These are phyloP conservation scores for Cucumis cinereus DNA, from an alignment of 306 rosid species.

Conservation along the genomic window DNA sequence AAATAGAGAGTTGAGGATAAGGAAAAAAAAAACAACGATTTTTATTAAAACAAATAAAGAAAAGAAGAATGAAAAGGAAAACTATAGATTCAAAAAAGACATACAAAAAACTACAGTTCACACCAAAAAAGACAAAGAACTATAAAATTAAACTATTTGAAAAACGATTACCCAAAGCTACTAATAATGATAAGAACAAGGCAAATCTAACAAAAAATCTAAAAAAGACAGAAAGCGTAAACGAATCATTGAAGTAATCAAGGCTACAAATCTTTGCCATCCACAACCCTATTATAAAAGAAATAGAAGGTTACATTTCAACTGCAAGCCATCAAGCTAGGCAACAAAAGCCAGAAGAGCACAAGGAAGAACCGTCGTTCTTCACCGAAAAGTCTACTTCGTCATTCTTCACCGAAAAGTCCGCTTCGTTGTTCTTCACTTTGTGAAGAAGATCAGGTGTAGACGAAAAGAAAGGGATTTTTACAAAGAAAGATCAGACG, in stretches of 20 bases:
- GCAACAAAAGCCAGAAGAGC: neutral
- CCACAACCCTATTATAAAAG: neutral
- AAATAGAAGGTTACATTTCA: neutral
- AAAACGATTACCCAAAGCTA: neutral
- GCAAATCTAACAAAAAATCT: neutral
- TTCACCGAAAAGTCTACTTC: too few species aligned
- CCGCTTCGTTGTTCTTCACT: too few species aligned
- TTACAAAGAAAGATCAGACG: too few species aligned
- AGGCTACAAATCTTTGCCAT: neutral
- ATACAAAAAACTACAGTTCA: neutral
- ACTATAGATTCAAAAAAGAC: neutral
- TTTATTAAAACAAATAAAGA: too few species aligned
- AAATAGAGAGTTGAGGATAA: neutral
- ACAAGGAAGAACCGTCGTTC: neutral
- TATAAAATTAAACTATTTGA: neutral
- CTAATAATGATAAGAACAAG: neutral
- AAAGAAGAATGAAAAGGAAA: neutral
- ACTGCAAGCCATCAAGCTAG: too few species aligned
- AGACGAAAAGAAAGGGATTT: too few species aligned
- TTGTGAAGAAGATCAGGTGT: too few species aligned
- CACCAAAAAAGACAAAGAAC: neutral
- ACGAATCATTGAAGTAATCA: neutral
- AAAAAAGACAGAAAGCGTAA: neutral
- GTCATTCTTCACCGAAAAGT: too few species aligned
- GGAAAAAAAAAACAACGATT: neutral